A percentile compares a stretch with the other conserved stretches of the same genome.
These are phyloP conservation scores for Neocatenulostroma microsporum DNA, from an alignment of 2,329 filamentous ascomycete species.

Conservation along the genomic window DNA sequence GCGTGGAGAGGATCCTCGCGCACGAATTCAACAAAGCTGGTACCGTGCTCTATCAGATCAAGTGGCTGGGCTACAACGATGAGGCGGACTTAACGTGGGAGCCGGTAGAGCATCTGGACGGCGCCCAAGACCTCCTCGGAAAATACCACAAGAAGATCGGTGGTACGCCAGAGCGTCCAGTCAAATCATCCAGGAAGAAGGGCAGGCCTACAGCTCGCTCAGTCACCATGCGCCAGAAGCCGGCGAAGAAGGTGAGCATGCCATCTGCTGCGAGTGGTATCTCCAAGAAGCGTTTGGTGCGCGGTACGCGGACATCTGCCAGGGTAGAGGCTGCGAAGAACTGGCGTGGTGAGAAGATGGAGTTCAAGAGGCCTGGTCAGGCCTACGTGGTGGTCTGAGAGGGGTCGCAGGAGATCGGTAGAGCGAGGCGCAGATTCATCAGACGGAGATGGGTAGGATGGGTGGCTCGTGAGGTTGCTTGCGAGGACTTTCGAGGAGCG, in stretches of 20 bases:
- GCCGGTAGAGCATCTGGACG: slow-evolving; percentile 60
- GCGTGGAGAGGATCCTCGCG: slow-evolving; percentile 64
- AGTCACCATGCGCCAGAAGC: slow-evolving; percentile 1
- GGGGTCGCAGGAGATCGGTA: not conserved
- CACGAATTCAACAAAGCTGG: slow-evolving; percentile 56
- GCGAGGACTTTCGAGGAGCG: no score
- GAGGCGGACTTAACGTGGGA: slow-evolving; percentile 71
- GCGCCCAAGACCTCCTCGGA: slow-evolving; percentile 48
- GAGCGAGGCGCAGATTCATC: no score
- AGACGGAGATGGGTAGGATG: no score
- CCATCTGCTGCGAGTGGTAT: not conserved
- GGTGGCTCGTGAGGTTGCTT: no score
- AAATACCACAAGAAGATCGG: slow-evolving; percentile 59
- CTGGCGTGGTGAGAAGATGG: slow-evolving; percentile 7
- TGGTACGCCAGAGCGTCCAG: slow-evolving; percentile 43
- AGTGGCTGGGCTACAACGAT: slow-evolving; percentile 72
- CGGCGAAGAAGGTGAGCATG: not conserved
- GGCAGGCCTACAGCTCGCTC: slow-evolving; percentile 3
- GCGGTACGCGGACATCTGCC: not conserved
- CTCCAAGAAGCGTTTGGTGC: not conserved
- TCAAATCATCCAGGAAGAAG: slow-evolving; percentile 19
- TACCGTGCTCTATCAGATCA: slow-evolving; percentile 58
- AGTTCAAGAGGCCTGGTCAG: slow-evolving; percentile 1
- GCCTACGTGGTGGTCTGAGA: slow-evolving; percentile 1
- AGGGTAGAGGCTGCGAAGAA: not conserved